Evolutionary conservation across 441 rosid genomes (phyloP), one percentile per base, ranked within the genome.

Genomic region (Kokia cookei): DNA sequence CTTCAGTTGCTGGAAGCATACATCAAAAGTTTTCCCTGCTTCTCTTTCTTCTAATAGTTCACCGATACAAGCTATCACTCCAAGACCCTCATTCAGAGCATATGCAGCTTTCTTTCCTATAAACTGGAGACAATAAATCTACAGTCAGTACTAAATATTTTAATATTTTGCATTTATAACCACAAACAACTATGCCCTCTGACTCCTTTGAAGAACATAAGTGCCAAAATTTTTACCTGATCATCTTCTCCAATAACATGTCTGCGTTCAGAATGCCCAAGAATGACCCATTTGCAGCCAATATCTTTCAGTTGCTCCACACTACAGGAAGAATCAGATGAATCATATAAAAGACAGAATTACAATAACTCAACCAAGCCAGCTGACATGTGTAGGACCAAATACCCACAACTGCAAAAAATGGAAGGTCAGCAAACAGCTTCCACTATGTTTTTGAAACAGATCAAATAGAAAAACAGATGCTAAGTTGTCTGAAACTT

Each of bases 211-310:
- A 12, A 76, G 57, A 69, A 40, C 60, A 50, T 10, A n/a, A 51
- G 22, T 51, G 63, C 42, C 12, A 13, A 69, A 62, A 62, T 27
- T 68, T 42, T 78, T 76, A 95, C 99, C 91, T 90, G 90, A 81
- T 92, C 86, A 54, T 87, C 86, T 86, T 96, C 98, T 40, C 99
- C 99, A 17, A 93, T 92, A 73, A 93, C 50, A 61, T 93, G 98
- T 75, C 98, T 96, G 63, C 97, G 87, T 77, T 96, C 98, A 32
- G 97, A 96, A 82, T 96, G 99, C 69, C 97, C 98, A 70, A 91
- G 96, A 84, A 96, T 88, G 69, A 96, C 98, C 99, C 97, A 92
- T 83, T 92, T 89, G 93, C 96, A 92, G 75, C 98, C 99, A 43
- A 84, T 72, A 80, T 96, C 98, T 82, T 89, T 93, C 78, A 96